Evolutionary conservation across 2,329 filamentous ascomycete genomes (phyloP), one percentile per base, ranked within the genome.

Genomic region (Colletotrichum magnum): DNA sequence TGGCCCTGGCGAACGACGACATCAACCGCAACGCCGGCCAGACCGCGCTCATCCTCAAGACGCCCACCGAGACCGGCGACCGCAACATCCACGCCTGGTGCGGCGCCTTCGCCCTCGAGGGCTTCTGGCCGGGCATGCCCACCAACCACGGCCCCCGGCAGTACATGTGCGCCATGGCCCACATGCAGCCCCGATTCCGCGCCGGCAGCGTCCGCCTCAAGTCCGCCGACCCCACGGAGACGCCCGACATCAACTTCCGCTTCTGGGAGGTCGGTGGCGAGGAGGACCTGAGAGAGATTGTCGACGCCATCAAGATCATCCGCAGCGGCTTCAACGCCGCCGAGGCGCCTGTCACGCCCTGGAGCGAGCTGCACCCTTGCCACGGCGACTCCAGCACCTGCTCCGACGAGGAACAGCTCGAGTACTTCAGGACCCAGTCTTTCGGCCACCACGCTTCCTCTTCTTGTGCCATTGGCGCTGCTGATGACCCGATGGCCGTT

Each of bases 201-300:
- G 81, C 82, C 3, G 90, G 90, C n/a, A 87, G 84, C 0, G 88
- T 92, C 4, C 82, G 77, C 2, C 83, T 92, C 3, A 78, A 79
- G 13, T 90, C 88, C 0, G 78, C 84, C 0, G 84, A 91, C 76
- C 89, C 89, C 0, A 84, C 85, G 12, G 89, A 91, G 67, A 80
- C 84, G n/a, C 89, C 89, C 0, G 79, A 86, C 18, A 91, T 91
- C 73, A 83, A 84, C 70, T 89, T 89, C 79, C 84, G 85, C 72
- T 88, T 83, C 75, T 89, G 82, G 80, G n/a, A 58, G 7, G 66
- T 72, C 26, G 50, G 47, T 13, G 79, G 81, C 12, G 47, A 51
- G 0, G 52, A 76, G 1, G 79, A 82, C 39, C 74, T 82, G 10
- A 84, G 87, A 53, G 84, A 85, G 2, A 61, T 87, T 4, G 77